phyloP scores from a whole-genome alignment of 805 yeast genomes.

The Cephaloascus fragrans region DNA sequence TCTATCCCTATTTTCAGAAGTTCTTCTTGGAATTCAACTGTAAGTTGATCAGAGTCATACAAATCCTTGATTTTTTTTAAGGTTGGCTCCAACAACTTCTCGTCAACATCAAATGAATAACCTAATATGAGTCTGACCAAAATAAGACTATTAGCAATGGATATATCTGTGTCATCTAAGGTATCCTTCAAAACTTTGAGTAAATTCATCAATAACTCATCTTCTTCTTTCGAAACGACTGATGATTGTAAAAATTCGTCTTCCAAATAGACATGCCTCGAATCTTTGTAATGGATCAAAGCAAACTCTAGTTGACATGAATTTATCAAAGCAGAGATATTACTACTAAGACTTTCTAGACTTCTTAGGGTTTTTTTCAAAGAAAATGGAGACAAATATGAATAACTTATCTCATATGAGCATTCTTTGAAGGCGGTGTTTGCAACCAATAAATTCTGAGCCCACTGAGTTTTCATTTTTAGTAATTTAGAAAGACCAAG shows the following conservation, averaged over 20 bases:
- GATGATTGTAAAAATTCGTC: not conserved
- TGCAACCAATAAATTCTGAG: not conserved
- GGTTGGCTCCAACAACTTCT: slow-evolving; percentile 7
- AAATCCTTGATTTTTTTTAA: slow-evolving; percentile 3
- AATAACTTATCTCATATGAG: slow-evolving; percentile 37
- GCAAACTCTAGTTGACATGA: slow-evolving; percentile 37
- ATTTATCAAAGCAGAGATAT: slow-evolving; percentile 31
- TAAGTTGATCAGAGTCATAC: slow-evolving; percentile 1
- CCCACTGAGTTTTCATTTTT: not conserved
- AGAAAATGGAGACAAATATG: slow-evolving; percentile 33
- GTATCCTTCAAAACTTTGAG: slow-evolving; percentile 18
- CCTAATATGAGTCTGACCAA: slow-evolving; percentile 21
- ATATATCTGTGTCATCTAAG: slow-evolving; percentile 19
- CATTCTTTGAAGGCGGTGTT: slow-evolving; percentile 33
- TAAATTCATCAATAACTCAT: slow-evolving; percentile 16
- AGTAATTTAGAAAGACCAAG: not conserved
- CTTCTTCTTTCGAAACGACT: slow-evolving; percentile 26
- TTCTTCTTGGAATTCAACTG: slow-evolving; percentile 1
- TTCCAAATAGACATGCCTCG: not conserved
- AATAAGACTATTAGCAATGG: slow-evolving; percentile 20
- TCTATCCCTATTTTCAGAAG: slow-evolving; percentile 2
- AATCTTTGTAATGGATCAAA: slow-evolving; percentile 7
- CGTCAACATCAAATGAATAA: slow-evolving; percentile 28
- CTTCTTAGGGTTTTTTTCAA: slow-evolving; percentile 21
- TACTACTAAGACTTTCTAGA: slow-evolving; percentile 19